Conservation (phyloP, 2,329 filamentous ascomycete genomes). For the Ophiostoma tasmaniense region DNA sequence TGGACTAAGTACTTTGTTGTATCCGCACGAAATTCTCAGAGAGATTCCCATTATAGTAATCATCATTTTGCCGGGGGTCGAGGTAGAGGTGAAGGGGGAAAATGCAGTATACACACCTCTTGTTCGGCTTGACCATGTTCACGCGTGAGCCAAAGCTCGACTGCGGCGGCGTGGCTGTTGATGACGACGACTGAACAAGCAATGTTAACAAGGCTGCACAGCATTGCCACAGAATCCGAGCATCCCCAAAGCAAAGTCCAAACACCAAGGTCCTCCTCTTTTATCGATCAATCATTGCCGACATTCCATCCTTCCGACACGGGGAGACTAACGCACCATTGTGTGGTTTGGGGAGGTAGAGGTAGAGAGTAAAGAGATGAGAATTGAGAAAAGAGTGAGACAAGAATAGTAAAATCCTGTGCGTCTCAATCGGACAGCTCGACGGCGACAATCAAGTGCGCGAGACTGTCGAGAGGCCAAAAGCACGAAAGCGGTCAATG, state of each 20-base stretch:
- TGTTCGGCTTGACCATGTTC: constrained; percentile 76
- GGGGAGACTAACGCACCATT: constrained; percentile 12
- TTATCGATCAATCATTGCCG: neutral
- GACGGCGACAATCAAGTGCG: constrained; percentile 16
- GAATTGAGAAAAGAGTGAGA: neutral
- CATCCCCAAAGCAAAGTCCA: neutral
- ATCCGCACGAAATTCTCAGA: constrained; percentile 94
- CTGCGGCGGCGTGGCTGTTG: constrained; percentile 58
- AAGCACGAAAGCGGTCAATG: neutral
- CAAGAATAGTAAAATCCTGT: neutral
- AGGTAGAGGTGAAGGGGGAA: neutral
- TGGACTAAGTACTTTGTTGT: constrained; percentile 56
- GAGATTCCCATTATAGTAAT: constrained; percentile 99
- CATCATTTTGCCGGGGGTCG: constrained; percentile 50
- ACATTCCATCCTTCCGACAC: constrained; percentile 6
- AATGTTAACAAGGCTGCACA: constrained; percentile 12
- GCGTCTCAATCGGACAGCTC: neutral
- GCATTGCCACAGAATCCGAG: neutral
- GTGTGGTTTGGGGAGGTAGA: neutral
- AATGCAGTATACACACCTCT: constrained; percentile 54
- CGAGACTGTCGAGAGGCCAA: constrained; percentile 8
- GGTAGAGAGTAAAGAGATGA: neutral
- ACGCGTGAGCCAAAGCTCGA: constrained; percentile 73
- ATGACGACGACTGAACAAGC: constrained; percentile 52
- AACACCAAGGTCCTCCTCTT: neutral